Evolutionary conservation across 306 rosid species (phyloP).

Genomic region (Arachis stenosperma): DNA sequence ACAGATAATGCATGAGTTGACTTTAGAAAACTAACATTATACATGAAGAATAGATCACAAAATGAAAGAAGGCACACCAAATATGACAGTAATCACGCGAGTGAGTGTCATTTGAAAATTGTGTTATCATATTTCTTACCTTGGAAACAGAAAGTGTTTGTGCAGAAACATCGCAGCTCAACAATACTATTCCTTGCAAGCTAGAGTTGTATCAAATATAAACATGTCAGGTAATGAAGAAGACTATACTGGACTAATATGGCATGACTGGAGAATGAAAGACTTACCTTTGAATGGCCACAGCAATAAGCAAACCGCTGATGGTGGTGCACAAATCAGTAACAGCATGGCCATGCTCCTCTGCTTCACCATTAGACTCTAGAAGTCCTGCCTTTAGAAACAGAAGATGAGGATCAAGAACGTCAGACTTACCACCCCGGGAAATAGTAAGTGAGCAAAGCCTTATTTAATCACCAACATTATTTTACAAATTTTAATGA

Average conservation of each 20-base stretch:
- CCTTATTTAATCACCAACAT: conserved; percentile 14
- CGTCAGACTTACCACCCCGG: conserved; percentile 35
- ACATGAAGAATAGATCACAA: conserved; percentile 2
- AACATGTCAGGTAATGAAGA: conserved; percentile 30
- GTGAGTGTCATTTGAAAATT: conserved; percentile 25
- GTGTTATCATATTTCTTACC: conserved; percentile 51
- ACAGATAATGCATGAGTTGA: not conserved
- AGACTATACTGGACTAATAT: conserved; percentile 25
- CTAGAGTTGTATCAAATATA: conserved; percentile 48
- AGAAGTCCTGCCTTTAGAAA: conserved; percentile 81
- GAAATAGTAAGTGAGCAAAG: not conserved
- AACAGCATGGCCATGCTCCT: conserved; percentile 62
- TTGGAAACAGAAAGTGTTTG: conserved; percentile 60
- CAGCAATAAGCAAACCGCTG: conserved; percentile 76
- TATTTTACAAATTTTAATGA: conserved; percentile 26
- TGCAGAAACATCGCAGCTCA: conserved; percentile 64
- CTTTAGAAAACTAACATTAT: conserved; percentile 35
- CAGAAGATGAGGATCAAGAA: conserved; percentile 40
- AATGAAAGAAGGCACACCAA: conserved; percentile 1
- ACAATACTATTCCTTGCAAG: conserved; percentile 77
- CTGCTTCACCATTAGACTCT: conserved; percentile 60
- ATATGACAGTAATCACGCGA: conserved; percentile 25
- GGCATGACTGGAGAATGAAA: conserved; percentile 5
- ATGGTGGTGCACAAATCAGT: conserved; percentile 65
- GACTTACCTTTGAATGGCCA: conserved; percentile 83